These are phyloP conservation scores for Pontederia crassipes DNA, from an alignment of 176 grass and related monocot species.

Conservation along the genomic window DNA sequence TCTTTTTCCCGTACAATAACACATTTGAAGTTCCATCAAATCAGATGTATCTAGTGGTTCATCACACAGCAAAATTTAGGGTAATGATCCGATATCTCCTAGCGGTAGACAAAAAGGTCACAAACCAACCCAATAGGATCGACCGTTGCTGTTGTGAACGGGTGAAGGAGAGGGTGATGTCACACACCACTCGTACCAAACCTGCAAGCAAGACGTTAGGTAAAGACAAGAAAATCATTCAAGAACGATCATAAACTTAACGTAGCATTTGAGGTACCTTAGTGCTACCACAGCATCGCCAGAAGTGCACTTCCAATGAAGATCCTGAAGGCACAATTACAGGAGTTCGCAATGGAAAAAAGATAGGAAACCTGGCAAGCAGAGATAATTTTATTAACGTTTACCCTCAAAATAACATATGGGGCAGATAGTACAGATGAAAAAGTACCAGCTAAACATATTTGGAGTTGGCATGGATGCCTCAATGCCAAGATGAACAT, in stretches of 20 bases:
- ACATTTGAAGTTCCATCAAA: too few relatives aligned
- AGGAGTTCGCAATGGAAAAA: constrained; percentile 81
- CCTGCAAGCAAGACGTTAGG: constrained; percentile 26
- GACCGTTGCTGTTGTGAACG: constrained; percentile 85
- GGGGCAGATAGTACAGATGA: neutral
- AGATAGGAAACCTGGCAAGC: constrained; percentile 79
- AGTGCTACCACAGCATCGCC: constrained; percentile 62
- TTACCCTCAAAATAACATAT: neutral
- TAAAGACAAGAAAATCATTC: constrained; percentile 1
- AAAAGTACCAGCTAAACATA: constrained; percentile 91
- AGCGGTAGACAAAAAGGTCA: constrained; percentile 11
- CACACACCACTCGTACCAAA: constrained; percentile 97
- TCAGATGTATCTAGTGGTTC: too few relatives aligned
- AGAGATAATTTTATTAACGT: constrained; percentile 2
- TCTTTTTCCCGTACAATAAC: too few relatives aligned
- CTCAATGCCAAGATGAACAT: constrained; percentile 95
- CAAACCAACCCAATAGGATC: constrained; percentile 92
- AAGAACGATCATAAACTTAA: neutral
- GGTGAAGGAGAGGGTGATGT: constrained; percentile 50
- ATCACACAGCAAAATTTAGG: too few relatives aligned
- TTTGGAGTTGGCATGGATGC: constrained; percentile 86
- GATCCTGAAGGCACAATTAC: constrained; percentile 41
- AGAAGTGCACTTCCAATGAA: constrained; percentile 80
- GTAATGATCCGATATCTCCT: too few relatives aligned
- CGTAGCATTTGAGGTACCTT: constrained; percentile 38